Conservation (phyloP, 148 eudicot genomes). For the Amaranthus palmeri region DNA sequence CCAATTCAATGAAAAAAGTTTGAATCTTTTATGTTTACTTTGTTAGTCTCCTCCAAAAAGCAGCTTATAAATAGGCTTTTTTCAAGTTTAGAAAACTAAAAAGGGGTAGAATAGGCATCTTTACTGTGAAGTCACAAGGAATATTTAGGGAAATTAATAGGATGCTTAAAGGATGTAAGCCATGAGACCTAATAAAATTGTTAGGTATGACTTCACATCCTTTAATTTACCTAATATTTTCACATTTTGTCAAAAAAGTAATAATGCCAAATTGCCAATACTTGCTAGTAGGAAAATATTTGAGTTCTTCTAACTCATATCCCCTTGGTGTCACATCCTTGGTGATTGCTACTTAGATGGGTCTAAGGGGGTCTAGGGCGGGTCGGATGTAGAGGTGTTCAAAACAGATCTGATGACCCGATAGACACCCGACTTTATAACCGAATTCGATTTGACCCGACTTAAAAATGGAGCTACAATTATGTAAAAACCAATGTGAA, state of each 20-base stretch:
- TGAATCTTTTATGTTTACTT: not conserved
- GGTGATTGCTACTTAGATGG: no score
- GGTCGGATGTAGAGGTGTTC: no score
- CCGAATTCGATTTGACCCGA: no score
- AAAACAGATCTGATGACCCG: no score
- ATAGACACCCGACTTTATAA: no score
- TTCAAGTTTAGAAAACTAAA: not conserved
- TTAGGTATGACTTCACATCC: constrained; percentile 8
- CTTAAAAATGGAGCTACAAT: no score
- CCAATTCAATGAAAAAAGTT: not conserved
- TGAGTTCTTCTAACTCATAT: no score
- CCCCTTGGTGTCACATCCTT: no score
- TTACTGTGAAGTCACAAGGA: constrained; percentile 10
- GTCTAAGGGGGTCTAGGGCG: no score
- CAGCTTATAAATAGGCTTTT: not conserved
- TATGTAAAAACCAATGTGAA: no score
- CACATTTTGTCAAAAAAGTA: not conserved
- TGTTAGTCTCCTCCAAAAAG: constrained; percentile 9
- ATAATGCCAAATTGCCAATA: no score
- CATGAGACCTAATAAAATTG: not conserved
- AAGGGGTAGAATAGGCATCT: not conserved
- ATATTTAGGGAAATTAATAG: not conserved
- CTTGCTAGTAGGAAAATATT: no score
- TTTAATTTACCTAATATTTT: not conserved
- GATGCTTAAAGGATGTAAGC: not conserved